Percentiles rank a stretch among this genome's conserved stretches.
Evolutionary conservation across 495 filamentous ascomycete genomes (phyloP).

Genomic region (Podospora appendiculata): DNA sequence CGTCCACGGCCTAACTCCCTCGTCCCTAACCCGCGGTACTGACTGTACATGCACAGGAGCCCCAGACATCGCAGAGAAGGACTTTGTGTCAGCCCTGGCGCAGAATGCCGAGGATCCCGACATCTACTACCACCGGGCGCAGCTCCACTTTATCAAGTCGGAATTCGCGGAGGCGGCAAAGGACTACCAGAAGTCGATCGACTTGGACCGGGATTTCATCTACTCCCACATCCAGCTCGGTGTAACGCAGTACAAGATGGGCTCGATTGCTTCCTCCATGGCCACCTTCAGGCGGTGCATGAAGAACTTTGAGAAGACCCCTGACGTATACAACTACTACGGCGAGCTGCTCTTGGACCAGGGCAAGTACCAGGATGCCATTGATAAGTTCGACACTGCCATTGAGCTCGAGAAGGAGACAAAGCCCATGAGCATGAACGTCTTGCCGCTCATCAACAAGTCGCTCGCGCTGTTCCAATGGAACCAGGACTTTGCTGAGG

Average conservation of each 20-base stretch:
- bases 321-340: constrained; percentile 99
- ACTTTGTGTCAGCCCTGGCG: constrained; percentile 78
- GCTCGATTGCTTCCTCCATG: constrained; percentile 94
- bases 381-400: constrained; percentile 96
- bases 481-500: constrained; percentile 91
- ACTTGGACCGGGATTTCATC: constrained; percentile 90
- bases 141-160: constrained; percentile 94
- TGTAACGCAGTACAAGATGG: constrained; percentile 99
- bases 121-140: constrained; percentile 98
- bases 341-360: constrained; percentile 98
- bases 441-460: constrained; percentile 97
- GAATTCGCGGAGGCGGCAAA: constrained; percentile 91
- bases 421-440: constrained; percentile 93
- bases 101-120: constrained; percentile 90
- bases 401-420: constrained; percentile 95
- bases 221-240: constrained; percentile 99
- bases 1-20: constrained; percentile 16
- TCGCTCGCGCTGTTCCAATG: constrained; percentile 94
- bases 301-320: constrained; percentile 95
- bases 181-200: constrained; percentile 99
- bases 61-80: constrained; percentile 75
- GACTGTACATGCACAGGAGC: constrained; percentile 56
- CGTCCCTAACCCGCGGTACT: not conserved
- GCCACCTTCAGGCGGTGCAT: constrained; percentile 94
- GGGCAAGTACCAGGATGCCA: constrained; percentile 87